Base-by-base conservation (phyloP, 805 yeast species). In the Yamadazyma scolyti region DNA sequence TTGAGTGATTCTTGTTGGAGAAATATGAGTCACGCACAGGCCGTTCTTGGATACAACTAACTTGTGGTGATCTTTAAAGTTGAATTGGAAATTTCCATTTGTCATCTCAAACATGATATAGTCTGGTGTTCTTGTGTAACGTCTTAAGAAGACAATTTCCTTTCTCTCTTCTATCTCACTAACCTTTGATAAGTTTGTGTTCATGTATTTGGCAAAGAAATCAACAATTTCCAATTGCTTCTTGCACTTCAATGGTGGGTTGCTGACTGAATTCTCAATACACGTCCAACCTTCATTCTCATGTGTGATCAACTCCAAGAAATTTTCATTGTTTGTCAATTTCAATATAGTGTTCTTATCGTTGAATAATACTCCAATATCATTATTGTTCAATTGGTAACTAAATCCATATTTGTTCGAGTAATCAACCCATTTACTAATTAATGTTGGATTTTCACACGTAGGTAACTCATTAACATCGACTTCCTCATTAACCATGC, bases 361-460 rank as follows among this genome's bases (percentile, higher is more conserved):
- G 44, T 86, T 85, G 63, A 89, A 90, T 36, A 84, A 65, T 9
- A 89, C 96, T 13, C 97, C 97, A 44, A 87, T 84, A 43, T 83
- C 84, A 37, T 90, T 93, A 27, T 88, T 83, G 13, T 90, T 84
- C 35, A 93, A 64, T 53, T 93, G 96, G 56, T 90, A 93, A 4
- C 96, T 85, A 52, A 93, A 81, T 1, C 98, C 98, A 58, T 90
- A 94, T 56, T 83, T 87, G 61, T 89, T 88, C 16, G 96, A 83
- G 55, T 90, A 93, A 55, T 93, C 99, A 17, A 94, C 97, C 99
- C 99, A 93, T 54, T 90, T 89, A 39, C 94, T 83, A 25, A 90
- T 78, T 38, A 85, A 75, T 12, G 77, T 73, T 9, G 89, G 94
- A 40, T 75, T 72, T 43, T 69, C 72, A 36, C 68, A 62, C 6